Base-by-base conservation (phyloP, 441 rosid species). In the Isatis lusitanica region DNA sequence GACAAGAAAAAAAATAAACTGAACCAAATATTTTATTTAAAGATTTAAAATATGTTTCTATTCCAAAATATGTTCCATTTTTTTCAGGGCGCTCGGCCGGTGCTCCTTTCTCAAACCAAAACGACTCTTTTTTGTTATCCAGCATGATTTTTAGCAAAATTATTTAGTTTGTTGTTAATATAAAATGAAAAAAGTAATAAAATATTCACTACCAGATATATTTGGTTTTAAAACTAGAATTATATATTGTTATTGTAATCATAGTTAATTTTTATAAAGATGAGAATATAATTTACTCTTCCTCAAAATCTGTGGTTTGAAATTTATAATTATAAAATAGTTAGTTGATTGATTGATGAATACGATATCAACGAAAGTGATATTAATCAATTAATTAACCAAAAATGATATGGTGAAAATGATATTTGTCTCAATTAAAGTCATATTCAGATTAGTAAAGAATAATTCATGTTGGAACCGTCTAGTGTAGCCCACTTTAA, bases 401-500 rank as follows among this genome's bases (percentile, higher is more conserved):
- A 48, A 48, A 17, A 7, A 48, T 3, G 2, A 18, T 48, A 48
- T 48, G 16, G 24, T 15, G 18, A 44, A 16, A 59, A 36, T 24
- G 16, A 58, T 47, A 35, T 59, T 35, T 60, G 9, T 50, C n/a
- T 39, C n/a, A 4, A 31, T 28, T 38, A 40, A 31, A 46, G 16
- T 38, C n/a, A 50, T 71, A 26, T 38, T 11, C 7, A 6, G 17
- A n/a, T 17, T 28, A 53, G 28, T 30, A 48, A 30, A 39, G 12
- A 36, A 24, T 52, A 52, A 24, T 12, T 52, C 9, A 43, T 35
- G 59, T 44, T 56, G 57, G 58, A 48, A 16, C 50, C 13, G 13
- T 53, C 16, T 35, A 24, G 17, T 35, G 76, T 55, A 55, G 58
- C 58, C 70, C 70, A 63, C 64, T 72, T 72, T 63, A 18, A 63